phyloP scores from a whole-genome alignment of 164 flowering plant genomes.

The Pachysandra terminalis region DNA sequence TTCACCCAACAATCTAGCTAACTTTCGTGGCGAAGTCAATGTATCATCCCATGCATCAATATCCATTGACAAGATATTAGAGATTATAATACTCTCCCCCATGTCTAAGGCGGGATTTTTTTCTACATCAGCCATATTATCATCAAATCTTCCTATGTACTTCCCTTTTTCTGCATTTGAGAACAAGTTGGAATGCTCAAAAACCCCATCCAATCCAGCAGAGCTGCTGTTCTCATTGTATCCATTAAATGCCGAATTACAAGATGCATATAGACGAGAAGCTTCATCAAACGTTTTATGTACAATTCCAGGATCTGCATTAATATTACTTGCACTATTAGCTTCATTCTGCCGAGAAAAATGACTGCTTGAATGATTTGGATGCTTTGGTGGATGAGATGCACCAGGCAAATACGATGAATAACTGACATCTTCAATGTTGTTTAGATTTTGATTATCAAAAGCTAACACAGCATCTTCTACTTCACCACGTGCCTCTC shows the following conservation, averaged over 20 bases:
- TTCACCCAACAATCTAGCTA: no score
- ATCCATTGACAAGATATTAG: slow-evolving; percentile 52
- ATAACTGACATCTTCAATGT: slow-evolving; percentile 11
- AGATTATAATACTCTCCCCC: slow-evolving; percentile 52
- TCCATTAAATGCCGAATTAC: slow-evolving; percentile 19
- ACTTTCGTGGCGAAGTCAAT: no score
- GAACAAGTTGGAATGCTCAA: slow-evolving; percentile 19
- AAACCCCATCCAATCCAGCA: slow-evolving; percentile 18
- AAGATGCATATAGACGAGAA: slow-evolving; percentile 17
- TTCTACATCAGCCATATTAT: slow-evolving; percentile 6
- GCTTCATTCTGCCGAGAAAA: slow-evolving; percentile 17
- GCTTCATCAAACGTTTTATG: slow-evolving; percentile 22
- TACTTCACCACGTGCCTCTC: slow-evolving; percentile 10
- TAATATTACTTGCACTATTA: slow-evolving; percentile 13
- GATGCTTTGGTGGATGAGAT: slow-evolving; percentile 8
- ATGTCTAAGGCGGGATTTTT: slow-evolving; percentile 22
- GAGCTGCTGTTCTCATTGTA: slow-evolving; percentile 14
- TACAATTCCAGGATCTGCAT: slow-evolving; percentile 13
- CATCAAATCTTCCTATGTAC: slow-evolving; percentile 20
- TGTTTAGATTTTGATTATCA: slow-evolving; percentile 16
- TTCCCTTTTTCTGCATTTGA: slow-evolving; percentile 27
- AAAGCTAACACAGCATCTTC: slow-evolving; percentile 17
- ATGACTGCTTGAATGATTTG: slow-evolving; percentile 22
- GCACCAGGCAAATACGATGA: slow-evolving; percentile 14
- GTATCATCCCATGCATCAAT: slow-evolving; percentile 46